phyloP scores from a whole-genome alignment of 2,329 filamentous ascomycete species.

The Claviceps maximensis region DNA sequence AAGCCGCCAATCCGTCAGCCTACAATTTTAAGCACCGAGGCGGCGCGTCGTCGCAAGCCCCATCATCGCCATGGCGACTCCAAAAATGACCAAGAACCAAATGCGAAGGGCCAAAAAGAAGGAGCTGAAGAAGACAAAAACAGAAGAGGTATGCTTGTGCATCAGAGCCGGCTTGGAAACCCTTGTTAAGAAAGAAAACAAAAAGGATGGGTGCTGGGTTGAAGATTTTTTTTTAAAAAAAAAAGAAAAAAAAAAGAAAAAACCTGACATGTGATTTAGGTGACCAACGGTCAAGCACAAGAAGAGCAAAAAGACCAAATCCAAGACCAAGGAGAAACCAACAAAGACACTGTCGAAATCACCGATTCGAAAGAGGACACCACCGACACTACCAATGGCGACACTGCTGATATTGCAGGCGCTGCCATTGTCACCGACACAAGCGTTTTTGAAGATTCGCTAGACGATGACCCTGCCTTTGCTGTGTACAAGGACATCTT shows the following conservation, averaged over 20 bases:
- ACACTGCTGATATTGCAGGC: constrained; percentile 8
- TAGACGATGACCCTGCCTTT: constrained; percentile 62
- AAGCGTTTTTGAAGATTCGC: constrained; percentile 45
- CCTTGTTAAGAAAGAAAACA: background rate
- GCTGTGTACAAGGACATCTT: constrained; percentile 76
- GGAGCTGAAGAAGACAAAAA: constrained; percentile 61
- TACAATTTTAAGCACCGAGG: constrained; percentile 13
- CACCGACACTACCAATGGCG: background rate
- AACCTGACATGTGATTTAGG: constrained; percentile 1
- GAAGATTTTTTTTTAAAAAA: too few species aligned
- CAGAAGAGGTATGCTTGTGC: constrained; percentile 33
- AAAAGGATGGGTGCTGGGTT: background rate
- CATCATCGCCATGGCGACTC: constrained; percentile 39
- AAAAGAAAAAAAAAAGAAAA: background rate
- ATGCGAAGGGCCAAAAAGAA: constrained; percentile 89
- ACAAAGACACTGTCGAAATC: constrained; percentile 12
- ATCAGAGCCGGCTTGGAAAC: background rate
- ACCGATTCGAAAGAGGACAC: constrained; percentile 14
- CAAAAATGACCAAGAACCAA: constrained; percentile 87
- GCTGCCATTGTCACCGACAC: constrained; percentile 30
- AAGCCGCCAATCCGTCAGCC: constrained; percentile 18
- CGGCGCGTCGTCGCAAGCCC: constrained; percentile 14
- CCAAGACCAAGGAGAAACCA: background rate
- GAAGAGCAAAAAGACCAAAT: background rate
- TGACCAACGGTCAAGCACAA: background rate